Evolutionary conservation across 495 filamentous ascomycete species (phyloP), one percentile per base, ranked within the genome.

Genomic region (Clavariopsis aquatica): DNA sequence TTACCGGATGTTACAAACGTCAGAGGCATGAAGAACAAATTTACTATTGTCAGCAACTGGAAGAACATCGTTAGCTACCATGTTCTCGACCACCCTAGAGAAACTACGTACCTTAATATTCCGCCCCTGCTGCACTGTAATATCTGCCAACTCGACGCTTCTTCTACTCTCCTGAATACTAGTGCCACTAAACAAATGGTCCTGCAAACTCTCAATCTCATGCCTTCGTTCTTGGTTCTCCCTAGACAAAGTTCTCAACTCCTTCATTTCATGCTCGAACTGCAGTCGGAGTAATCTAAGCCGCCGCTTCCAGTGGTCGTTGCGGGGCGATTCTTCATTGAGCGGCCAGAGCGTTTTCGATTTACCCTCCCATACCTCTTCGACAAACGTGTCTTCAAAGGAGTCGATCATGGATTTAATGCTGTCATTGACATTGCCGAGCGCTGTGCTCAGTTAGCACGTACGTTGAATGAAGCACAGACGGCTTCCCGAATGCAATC

Each of bases 371-470:
- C 81, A 84, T 45, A 85, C 78, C 0, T 79, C 74, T 1, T 78
- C 74, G 0, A 76, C 82, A 65, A 85, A 84, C 7, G 76, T 79
- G 23, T 76, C 71, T 46, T 75, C 64, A 69, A 80, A 84, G 26
- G 80, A 74, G 38, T 75, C 67, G 8, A 80, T 73, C 72, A 83
- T 83, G 24, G 76, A 72, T 57, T 80, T 78, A 69, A 85, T 85
- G 57, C 74, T 78, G 26, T 84, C 79, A 64, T 83, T 84, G 70
- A 85, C 78, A 20, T 81, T 77, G 28, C 78, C 81, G 6, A 84
- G 73, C 1, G 82, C 83, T 43, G n/a, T 8, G n/a, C 3, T 15
- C 13, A 17, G 13, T 43, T 43, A 43, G 6, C 13, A 36, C 6
- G 31, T 13, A 36, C 6, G 6, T 6, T 36, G 31, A 36, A 36